phyloP scores from a whole-genome alignment of 2,329 filamentous ascomycete genomes.

The Colletotrichum liriopes region DNA sequence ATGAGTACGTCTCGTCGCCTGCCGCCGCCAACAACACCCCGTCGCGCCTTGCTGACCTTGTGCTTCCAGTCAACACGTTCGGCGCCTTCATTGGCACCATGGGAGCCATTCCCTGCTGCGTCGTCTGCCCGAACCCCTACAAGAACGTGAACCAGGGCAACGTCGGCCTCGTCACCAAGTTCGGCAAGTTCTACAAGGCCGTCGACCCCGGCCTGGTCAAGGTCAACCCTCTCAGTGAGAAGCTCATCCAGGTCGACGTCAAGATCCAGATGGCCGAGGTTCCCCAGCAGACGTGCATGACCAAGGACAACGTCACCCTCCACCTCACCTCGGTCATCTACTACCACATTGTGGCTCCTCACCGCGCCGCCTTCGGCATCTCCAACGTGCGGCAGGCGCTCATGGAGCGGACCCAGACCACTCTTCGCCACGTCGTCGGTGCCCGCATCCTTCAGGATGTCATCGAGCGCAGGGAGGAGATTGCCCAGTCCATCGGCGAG shows the following conservation, averaged over 20 bases:
- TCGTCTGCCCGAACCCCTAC: slow-evolving; percentile 95
- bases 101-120: slow-evolving; percentile 92
- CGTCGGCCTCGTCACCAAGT: slow-evolving; percentile 95
- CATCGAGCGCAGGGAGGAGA: slow-evolving; percentile 97
- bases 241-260: slow-evolving; percentile 92
- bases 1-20: slow-evolving; percentile 78
- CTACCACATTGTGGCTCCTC: slow-evolving; percentile 95
- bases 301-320: slow-evolving; percentile 98
- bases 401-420: slow-evolving; percentile 97
- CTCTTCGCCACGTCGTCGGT: slow-evolving; percentile 95
- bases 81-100: slow-evolving; percentile 82
- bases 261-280: slow-evolving; percentile 98
- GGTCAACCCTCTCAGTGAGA: slow-evolving; percentile 95
- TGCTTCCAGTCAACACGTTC: slow-evolving; percentile 75
- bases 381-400: slow-evolving; percentile 96
- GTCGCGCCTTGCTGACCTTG: slow-evolving; percentile 24
- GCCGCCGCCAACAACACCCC: not conserved
- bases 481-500: slow-evolving; percentile 94
- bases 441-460: slow-evolving; percentile 97
- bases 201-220: slow-evolving; percentile 98
- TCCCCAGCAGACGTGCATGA: slow-evolving; percentile 98
- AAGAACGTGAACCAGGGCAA: slow-evolving; percentile 94
- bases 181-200: slow-evolving; percentile 93
- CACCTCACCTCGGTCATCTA: slow-evolving; percentile 98
- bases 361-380: slow-evolving; percentile 98